Evolutionary conservation across 2,329 filamentous ascomycete genomes (phyloP), one percentile per base, ranked within the genome.

Genomic region (Coniella vitis): DNA sequence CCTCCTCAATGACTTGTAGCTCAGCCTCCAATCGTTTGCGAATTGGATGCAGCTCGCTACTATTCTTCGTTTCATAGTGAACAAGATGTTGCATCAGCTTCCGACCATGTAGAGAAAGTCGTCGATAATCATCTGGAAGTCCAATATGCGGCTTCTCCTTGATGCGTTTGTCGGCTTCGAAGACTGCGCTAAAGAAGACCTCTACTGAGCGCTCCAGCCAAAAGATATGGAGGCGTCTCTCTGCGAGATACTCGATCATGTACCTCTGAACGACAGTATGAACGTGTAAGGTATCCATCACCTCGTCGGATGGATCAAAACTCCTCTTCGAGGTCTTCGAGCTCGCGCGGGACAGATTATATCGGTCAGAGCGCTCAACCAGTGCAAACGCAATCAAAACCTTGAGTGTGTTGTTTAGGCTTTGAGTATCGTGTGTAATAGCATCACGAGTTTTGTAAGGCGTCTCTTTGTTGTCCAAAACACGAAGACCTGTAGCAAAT

Each of bases 211-310:
- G 64, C 40, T 72, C 68, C 10, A 79, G 63, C 75, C 75, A 80
- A 51, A 71, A 69, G 1, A 63, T 56, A 0, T 71, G 60, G 43
- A 70, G 61, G 25, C 65, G 66, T 16, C 69, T 65, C 13, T 70
- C 65, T 17, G 63, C 63, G 3, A 78, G 60, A 0, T 17, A 41
- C n/a, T 47, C 45, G 20, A 73, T 62, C 49, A 78, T 76, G 53
- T 77, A 78, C 2, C 68, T 69, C 52, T 78, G 75, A 2, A 78
- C 71, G 4, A 78, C 73, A 29, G 68, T 69, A 54, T 78, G 75
- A 7, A 78, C 62, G 20, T 70, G 61, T 1, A 79, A 66, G 17
- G 76, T 68, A 47, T 79, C 75, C 7, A 77, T 62, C 36, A 63
- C 69, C 32, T 76, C 73, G 10, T 65, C 61, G 2, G 65, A 55